A percentile compares a stretch with the other conserved stretches of the same genome.
Evolutionary conservation across 306 rosid genomes (phyloP).

Genomic region (Sphenostylis stenocarpa): DNA sequence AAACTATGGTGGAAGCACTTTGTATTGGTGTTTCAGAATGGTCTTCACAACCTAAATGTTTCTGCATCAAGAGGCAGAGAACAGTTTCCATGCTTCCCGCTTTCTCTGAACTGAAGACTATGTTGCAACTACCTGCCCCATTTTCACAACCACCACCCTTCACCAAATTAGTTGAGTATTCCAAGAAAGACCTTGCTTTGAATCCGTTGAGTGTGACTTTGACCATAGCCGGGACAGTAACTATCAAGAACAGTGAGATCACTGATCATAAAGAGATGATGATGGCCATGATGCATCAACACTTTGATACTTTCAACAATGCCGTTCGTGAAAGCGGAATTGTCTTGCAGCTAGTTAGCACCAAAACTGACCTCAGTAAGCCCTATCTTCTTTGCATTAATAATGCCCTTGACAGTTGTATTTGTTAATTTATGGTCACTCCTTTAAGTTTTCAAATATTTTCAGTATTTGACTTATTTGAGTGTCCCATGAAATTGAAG

Average conservation of each 20-base stretch:
- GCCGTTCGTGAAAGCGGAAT: not conserved
- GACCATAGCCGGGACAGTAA: constrained; percentile 1
- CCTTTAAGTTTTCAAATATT: not conserved
- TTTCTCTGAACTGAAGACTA: not conserved
- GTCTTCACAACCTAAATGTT: not conserved
- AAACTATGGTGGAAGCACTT: not conserved
- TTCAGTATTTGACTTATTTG: not conserved
- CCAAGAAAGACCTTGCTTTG: not conserved
- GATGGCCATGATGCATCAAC: constrained; percentile 17
- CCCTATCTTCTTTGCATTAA: not conserved
- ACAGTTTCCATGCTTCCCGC: not conserved
- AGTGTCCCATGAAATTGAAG: constrained; percentile 20
- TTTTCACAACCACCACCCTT: not conserved
- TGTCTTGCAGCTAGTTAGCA: constrained; percentile 38
- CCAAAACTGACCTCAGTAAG: constrained; percentile 39
- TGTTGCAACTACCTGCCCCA: not conserved
- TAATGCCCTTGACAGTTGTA: not conserved
- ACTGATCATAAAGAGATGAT: constrained; percentile 5
- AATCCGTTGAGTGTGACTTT: constrained; percentile 4
- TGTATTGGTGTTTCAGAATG: not conserved
- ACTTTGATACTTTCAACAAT: not conserved
- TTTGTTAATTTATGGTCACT: not conserved
- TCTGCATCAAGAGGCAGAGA: not conserved
- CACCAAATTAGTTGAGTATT: not conserved
- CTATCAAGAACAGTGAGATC: constrained; percentile 10